Evolutionary conservation across 495 filamentous ascomycete species (phyloP).

Genomic region (Aspergillus nidulans): DNA sequence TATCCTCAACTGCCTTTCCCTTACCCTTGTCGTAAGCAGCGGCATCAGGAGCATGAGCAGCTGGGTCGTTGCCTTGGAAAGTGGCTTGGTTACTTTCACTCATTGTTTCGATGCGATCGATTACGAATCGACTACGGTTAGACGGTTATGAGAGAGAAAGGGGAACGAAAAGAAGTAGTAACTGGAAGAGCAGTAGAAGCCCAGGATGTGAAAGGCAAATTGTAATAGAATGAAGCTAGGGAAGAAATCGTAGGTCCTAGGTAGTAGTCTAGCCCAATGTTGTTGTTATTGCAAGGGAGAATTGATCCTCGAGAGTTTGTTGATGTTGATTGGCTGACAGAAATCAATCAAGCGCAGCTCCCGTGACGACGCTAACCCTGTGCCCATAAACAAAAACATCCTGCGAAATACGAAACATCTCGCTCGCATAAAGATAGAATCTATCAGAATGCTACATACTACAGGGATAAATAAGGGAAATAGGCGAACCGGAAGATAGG

Average conservation of each 20-base stretch:
- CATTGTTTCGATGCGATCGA: slow-evolving; percentile 26
- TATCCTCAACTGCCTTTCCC: slow-evolving; percentile 54
- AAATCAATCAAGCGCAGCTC: slow-evolving; percentile 14
- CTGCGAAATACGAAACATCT: background rate
- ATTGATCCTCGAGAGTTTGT: slow-evolving; percentile 6
- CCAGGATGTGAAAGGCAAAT: background rate
- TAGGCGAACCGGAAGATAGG: too few relatives aligned
- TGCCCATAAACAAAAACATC: slow-evolving; percentile 10
- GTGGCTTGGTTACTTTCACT: slow-evolving; percentile 31
- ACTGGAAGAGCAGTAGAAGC: background rate
- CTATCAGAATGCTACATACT: too few relatives aligned
- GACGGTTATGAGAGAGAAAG: background rate
- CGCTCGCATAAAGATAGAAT: too few relatives aligned
- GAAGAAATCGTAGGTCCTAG: slow-evolving; percentile 7
- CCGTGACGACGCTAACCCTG: slow-evolving; percentile 18
- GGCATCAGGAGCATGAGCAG: slow-evolving; percentile 32
- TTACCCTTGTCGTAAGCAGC: slow-evolving; percentile 51
- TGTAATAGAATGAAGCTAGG: slow-evolving; percentile 1
- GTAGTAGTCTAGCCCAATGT: slow-evolving; percentile 4
- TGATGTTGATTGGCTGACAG: slow-evolving; percentile 17
- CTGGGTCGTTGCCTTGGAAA: slow-evolving; percentile 29
- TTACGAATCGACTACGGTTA: background rate
- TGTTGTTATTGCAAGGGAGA: slow-evolving; percentile 18
- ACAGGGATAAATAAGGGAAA: too few relatives aligned
- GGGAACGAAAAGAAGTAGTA: background rate